A percentile compares a stretch with the other conserved stretches of the same genome.
Conservation (phyloP, 1,284 basidiomycete genomes). For the Gomphus sp. region DNA sequence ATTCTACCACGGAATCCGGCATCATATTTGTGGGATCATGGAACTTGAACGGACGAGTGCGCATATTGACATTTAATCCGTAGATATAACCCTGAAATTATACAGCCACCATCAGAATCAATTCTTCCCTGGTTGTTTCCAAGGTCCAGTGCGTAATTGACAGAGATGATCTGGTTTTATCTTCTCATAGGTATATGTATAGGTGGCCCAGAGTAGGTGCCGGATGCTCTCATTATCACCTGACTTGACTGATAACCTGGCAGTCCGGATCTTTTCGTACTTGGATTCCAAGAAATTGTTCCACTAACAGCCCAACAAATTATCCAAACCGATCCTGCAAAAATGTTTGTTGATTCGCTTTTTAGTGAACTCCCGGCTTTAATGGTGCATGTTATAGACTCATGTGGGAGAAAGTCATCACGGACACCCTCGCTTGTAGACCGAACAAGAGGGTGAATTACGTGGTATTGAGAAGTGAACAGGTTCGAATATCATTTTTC, state of each 20-base stretch:
- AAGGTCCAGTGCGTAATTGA: conserved; percentile 45
- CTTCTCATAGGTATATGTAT: conserved; percentile 10
- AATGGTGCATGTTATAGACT: conserved; percentile 38
- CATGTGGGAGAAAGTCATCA: conserved; percentile 79
- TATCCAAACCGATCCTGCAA: conserved; percentile 91
- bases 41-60: conserved; percentile 88
- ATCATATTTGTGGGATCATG: conserved; percentile 86
- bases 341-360: conserved; percentile 43
- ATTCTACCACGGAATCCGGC: conserved; percentile 70
- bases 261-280: conserved; percentile 85
- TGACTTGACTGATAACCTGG: background rate
- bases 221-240: background rate
- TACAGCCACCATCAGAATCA: conserved; percentile 70
- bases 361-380: background rate
- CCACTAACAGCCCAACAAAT: conserved; percentile 96
- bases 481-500: conserved; percentile 35
- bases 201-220: conserved; percentile 53
- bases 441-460: conserved; percentile 67
- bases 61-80: conserved; percentile 14
- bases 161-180: background rate
- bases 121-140: conserved; percentile 90
- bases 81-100: background rate
- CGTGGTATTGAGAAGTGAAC: conserved; percentile 85
- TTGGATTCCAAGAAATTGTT: conserved; percentile 97
- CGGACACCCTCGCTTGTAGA: conserved; percentile 68